Evolutionary conservation across 75 land plant genomes (phyloP), one percentile per base, ranked within the genome.

Genomic region (Picea glauca): DNA sequence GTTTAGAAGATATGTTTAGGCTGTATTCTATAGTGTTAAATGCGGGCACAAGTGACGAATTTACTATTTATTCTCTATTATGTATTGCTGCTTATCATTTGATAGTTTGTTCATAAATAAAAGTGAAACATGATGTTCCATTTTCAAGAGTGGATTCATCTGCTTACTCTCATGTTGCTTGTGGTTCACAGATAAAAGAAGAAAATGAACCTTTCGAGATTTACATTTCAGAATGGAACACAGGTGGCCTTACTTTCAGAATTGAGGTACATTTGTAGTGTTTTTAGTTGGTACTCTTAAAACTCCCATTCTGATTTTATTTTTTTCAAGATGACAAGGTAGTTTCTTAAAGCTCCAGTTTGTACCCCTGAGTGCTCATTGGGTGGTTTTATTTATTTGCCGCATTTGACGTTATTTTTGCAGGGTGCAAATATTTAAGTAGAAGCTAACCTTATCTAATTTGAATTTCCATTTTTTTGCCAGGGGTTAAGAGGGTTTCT

Each of bases 401-500:
- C 54, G 5, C 58, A 33, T 73, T 30, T 31, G 12, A 15, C 1
- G 78, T 68, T 26, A 8, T 56, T n/a, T 60, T 33, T 60, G 38
- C 20, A 50, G 62, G 2, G 11, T 58, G 62, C 21, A 58, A 76
- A 57, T 20, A 58, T 78, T 15, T 35, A 26, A 58, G 30, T 74
- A 50, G 20, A 30, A 33, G 13, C 61, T 31, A n/a, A 11, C 33
- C 70, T 23, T 66, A 56, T 30, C 13, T 31, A 26, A 72, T 72
- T 58, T 70, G 21, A 50, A 58, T 59, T 65, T 84, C 56, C 38
- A 40, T 40, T 77, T 54, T 56, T 6, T 31, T 18, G 57, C 14
- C 92, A 93, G 96, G 96, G 96, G 5, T 74, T 93, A 64, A 86
- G 96, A 77, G 94, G 89, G 23, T 93, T 92, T 60, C 89, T 93